Evolutionary conservation across 108 stramenopile genomes (phyloP).

Genomic region (Bacterosira constricta): DNA sequence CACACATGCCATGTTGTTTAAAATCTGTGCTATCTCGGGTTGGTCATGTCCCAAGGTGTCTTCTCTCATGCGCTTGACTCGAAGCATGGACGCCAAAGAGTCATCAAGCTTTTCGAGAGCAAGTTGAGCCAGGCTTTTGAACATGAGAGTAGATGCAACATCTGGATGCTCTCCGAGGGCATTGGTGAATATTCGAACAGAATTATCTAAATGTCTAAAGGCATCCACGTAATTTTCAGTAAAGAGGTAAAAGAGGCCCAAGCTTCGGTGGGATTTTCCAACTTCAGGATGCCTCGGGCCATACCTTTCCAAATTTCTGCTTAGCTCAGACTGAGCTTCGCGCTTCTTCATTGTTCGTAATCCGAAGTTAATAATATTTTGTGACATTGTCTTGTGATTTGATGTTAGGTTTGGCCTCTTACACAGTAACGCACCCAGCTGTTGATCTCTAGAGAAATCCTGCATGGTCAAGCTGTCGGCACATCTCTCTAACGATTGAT

Average conservation of each 20-base stretch:
- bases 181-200: conserved; percentile 29
- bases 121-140: conserved; percentile 29
- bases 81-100: conserved; percentile 30
- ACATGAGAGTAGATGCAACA: conserved; percentile 42
- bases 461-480: conserved; percentile 6
- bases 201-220: conserved; percentile 27
- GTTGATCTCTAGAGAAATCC: conserved; percentile 8
- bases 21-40: conserved; percentile 30
- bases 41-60: conserved; percentile 21
- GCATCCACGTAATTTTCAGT: conserved; percentile 27
- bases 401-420: background rate
- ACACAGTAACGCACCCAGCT: conserved; percentile 20
- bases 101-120: conserved; percentile 50
- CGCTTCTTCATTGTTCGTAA: conserved; percentile 25
- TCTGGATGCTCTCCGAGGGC: conserved; percentile 36
- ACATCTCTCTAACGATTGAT: conserved; percentile 22
- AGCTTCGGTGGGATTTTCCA: conserved; percentile 31
- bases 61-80: conserved; percentile 30
- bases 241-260: conserved; percentile 36
- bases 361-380: conserved; percentile 34
- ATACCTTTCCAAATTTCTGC: conserved; percentile 27
- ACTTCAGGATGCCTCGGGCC: conserved; percentile 42
- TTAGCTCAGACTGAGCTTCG: conserved; percentile 31
- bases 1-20: conserved; percentile 43
- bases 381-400: conserved; percentile 20